Base-by-base conservation (phyloP, 169 alveolate species). In the Perkinsus chesapeaki region DNA sequence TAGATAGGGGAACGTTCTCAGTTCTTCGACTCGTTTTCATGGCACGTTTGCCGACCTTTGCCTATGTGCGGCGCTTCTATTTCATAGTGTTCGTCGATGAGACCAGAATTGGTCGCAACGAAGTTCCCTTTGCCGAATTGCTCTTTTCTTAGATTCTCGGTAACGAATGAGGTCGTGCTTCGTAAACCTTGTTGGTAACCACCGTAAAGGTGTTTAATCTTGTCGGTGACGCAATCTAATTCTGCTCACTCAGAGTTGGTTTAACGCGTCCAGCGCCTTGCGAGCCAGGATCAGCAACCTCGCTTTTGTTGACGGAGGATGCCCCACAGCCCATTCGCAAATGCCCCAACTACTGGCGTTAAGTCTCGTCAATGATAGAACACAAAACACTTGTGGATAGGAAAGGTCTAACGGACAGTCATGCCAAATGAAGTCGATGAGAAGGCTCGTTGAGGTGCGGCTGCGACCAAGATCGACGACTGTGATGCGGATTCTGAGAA, bases 11-110 rank as follows among this genome's bases (percentile, higher is more conserved):
- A n/a, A n/a, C n/a, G n/a, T n/a, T n/a, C n/a, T n/a, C n/a, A n/a
- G n/a, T n/a, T n/a, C n/a, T n/a, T n/a, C n/a, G n/a, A n/a, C n/a
- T n/a, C n/a, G n/a, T n/a, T n/a, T n/a, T n/a, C n/a, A n/a, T n/a
- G n/a, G n/a, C n/a, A n/a, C n/a, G n/a, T n/a, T n/a, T 94, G 16
- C 95, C 95, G 39, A 94, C 60, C 60, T 43, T 43, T 43, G 60
- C 60, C 60, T 9, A 43, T 43, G 16, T 5, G 60, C 16, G 5
- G 60, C 16, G 60, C 60, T 43, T 43, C 60, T 5, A 43, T 43
- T 16, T 9, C 23, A 43, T 43, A 43, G 60, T 43, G 16, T 5
- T 43, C 60, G 16, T 43, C 60, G 16, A 43, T 43, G 23, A 5
- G 5, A 5, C 60, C 60, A 16, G 60, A 16, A 43, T 43, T 43